These are phyloP conservation scores for Kernera saxatilis DNA, from an alignment of 345 rosid genomes.

Conservation along the genomic window DNA sequence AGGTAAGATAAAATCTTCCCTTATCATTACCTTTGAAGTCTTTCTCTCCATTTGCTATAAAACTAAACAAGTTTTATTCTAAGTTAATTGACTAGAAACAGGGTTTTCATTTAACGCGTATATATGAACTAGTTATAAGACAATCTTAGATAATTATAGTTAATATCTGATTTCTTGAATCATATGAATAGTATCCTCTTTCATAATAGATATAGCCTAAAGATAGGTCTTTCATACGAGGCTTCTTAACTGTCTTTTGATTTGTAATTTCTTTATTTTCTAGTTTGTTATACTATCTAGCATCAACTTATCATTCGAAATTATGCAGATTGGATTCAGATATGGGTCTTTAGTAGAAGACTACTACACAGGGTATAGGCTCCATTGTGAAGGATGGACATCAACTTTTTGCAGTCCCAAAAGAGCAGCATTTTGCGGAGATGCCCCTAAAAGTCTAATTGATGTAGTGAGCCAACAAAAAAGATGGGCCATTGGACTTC, in stretches of 20 bases:
- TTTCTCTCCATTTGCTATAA: background rate
- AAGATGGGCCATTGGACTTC: conserved; percentile 69
- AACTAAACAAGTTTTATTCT: background rate
- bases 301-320: background rate
- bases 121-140: background rate
- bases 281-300: background rate
- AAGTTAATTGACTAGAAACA: background rate
- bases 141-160: background rate
- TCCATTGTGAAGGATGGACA: conserved; percentile 72
- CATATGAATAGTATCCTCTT: background rate
- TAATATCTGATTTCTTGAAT: background rate
- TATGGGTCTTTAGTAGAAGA: conserved; percentile 81
- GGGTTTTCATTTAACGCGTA: background rate
- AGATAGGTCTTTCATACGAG: too few species aligned
- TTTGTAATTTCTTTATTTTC: background rate
- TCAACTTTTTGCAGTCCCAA: conserved; percentile 51
- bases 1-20: conserved; percentile 30
- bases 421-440: conserved; percentile 58
- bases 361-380: conserved; percentile 45
- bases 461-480: conserved; percentile 49
- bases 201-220: background rate
- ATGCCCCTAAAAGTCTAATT: conserved; percentile 40
- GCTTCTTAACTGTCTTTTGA: too few species aligned
- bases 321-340: conserved; percentile 51
- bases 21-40: background rate